Base-by-base conservation (phyloP, 2,329 filamentous ascomycete species). In the Epichloe scottii region DNA sequence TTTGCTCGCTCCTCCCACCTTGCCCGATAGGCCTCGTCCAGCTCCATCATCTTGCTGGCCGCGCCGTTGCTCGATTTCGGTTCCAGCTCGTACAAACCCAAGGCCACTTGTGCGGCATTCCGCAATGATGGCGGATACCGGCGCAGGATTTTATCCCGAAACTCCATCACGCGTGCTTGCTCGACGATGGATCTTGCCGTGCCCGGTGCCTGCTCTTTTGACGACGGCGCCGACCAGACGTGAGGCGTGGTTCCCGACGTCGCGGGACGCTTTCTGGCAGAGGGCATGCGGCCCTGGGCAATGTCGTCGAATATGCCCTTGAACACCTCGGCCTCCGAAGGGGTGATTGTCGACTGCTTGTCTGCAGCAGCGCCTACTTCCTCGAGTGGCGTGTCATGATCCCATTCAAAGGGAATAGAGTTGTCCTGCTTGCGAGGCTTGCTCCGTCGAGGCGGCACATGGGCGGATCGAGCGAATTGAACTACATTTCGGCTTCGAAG, bases 241-340 rank as follows among this genome's bases (percentile, higher is more conserved):
- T n/a, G 33, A 19, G 48, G 41, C 37, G 53, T 19, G n/a, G 21
- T 39, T 49, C 45, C 45, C 30, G 47, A 44, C 5, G 52, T 33
- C 17, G 54, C 5, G 15, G 55, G 45, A n/a, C 56, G 57, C 48
- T 58, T 62, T 51, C 57, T 62, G n/a, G 55, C 41, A 10, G 52
- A 53, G 1, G 63, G 63, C 58, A 68, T 63, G 34, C 60, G 63
- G 2, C 66, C 67, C 38, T 64, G 57, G 1, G 67, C 60, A 43
- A 72, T 71, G 34, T 71, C 68, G 43, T 69, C 65, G 45, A 76
- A 74, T 43, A 84, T 82, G 49, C 80, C 71, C 48, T 73, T 69
- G 57, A 84, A 84, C 48, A 83, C 77, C 48, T 71, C 68, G 30
- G 75, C 71, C 60, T 84, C 81, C 0, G 68, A 60, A 0, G 74